Evolutionary conservation across 768 basidiomycete genomes (phyloP), one percentile per base, ranked within the genome.

Genomic region (Brasilioporus rufonigricans): DNA sequence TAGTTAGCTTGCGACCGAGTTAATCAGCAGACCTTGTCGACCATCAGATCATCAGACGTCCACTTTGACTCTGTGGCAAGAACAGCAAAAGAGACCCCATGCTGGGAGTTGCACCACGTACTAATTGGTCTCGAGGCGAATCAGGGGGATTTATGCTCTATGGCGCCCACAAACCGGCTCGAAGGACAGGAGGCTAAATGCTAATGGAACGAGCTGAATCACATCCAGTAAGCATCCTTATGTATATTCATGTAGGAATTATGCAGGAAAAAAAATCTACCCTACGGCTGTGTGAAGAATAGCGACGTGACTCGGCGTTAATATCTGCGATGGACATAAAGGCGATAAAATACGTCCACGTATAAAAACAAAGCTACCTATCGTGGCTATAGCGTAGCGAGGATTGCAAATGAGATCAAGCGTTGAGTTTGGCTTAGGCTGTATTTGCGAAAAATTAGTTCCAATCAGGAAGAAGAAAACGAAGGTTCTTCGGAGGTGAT

Each of bases 291-390:
- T 38, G 62, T 59, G 48, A 61, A 59, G 52, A 58, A 50, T 48
- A 57, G 45, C 24, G 48, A 61, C 45, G 48, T 56, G 58, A 50
- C 45, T 45, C 53, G 50, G 54, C 29, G 45, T 57, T 48, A 52
- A 53, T 44, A 52, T 67, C 58, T 56, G 48, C 36, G 44, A 55
- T 32, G 59, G 56, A 55, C 65, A 68, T 61, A 55, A 58, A 43
- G 52, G 62, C 51, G 57, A 70, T 72, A 71, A 69, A 65, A 59
- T 60, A 71, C 52, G 33, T 50, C 52, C 61, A 58, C 58, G 59
- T 61, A 67, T 58, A 57, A 60, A 52, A 53, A 41, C 16, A 51
- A 43, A 61, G 48, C 59, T 43, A 64, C 65, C 53, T 52, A 59
- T 58, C 16, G 47, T 55, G 45, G 32, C 44, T 39, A 38, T 52